These are phyloP conservation scores for Rhodocollybia butyracea DNA, from an alignment of 768 basidiomycete genomes.

Conservation along the genomic window DNA sequence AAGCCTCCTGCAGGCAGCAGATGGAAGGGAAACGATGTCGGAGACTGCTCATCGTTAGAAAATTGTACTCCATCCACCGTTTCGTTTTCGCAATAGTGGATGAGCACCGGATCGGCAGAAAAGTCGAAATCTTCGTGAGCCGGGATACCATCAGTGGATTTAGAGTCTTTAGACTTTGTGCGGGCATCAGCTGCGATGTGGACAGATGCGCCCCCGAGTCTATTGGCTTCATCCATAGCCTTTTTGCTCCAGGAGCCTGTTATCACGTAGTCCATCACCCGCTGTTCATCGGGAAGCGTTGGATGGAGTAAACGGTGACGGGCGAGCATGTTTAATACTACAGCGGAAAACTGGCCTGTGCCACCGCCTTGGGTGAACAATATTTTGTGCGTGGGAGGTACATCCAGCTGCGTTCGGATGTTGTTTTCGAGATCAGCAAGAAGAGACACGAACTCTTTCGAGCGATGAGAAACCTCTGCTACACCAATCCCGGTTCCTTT, in stretches of 20 bases:
- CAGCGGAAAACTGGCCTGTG: slow-evolving; percentile 86
- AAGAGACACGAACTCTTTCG: slow-evolving; percentile 79
- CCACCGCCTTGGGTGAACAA: slow-evolving; percentile 96
- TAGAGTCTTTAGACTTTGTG: slow-evolving; percentile 55
- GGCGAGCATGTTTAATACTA: slow-evolving; percentile 89
- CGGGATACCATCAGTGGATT: slow-evolving; percentile 80
- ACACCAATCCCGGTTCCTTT: slow-evolving; percentile 90
- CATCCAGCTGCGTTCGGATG: slow-evolving; percentile 72
- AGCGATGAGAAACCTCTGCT: slow-evolving; percentile 94
- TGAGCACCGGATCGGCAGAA: slow-evolving; percentile 77
- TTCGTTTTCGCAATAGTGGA: slow-evolving; percentile 99
- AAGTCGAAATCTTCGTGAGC: slow-evolving; percentile 70
- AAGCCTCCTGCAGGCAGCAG: slow-evolving; percentile 53
- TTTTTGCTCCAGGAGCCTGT: slow-evolving; percentile 93
- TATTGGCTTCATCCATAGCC: slow-evolving; percentile 77
- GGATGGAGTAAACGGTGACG: slow-evolving; percentile 77
- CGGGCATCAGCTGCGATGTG: slow-evolving; percentile 74
- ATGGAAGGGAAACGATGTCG: slow-evolving; percentile 81
- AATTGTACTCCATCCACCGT: slow-evolving; percentile 96
- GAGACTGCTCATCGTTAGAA: slow-evolving; percentile 47
- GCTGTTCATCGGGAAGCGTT: slow-evolving; percentile 47
- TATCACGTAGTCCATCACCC: slow-evolving; percentile 81
- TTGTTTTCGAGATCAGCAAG: slow-evolving; percentile 58
- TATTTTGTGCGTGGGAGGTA: slow-evolving; percentile 82
- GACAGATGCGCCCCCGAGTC: slow-evolving; percentile 59